These are phyloP conservation scores for Vigna reflexopilosa DNA, from an alignment of 306 rosid genomes.

Conservation along the genomic window DNA sequence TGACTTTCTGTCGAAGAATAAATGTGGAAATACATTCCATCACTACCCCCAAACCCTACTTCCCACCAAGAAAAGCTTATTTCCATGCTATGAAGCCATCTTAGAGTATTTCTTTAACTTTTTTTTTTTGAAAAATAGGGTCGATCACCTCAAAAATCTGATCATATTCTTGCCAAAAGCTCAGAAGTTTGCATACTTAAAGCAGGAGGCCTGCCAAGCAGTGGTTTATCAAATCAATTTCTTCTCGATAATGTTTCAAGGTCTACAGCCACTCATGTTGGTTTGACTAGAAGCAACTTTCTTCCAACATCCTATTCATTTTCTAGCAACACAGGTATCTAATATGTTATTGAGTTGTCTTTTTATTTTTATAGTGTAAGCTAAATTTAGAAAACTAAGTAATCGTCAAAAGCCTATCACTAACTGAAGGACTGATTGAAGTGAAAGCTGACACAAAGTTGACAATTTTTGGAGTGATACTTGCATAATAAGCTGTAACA, in stretches of 20 bases:
- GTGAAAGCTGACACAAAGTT: slow-evolving; percentile 26
- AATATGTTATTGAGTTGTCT: slow-evolving; percentile 36
- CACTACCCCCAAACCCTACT: no score
- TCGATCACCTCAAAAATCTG: slow-evolving; percentile 51
- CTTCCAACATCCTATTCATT: slow-evolving; percentile 70
- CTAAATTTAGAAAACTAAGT: slow-evolving; percentile 33
- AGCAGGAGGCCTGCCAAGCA: slow-evolving; percentile 54
- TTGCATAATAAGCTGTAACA: slow-evolving; percentile 27
- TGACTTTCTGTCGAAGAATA: no score
- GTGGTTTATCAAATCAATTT: slow-evolving; percentile 65
- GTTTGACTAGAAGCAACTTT: slow-evolving; percentile 67
- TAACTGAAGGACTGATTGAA: slow-evolving; percentile 27
- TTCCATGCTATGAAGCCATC: no score
- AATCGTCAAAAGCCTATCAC: slow-evolving; percentile 11
- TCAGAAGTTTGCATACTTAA: slow-evolving; percentile 59
- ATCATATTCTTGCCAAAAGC: slow-evolving; percentile 57
- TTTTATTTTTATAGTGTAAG: slow-evolving; percentile 28
- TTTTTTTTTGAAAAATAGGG: slow-evolving; percentile 55
- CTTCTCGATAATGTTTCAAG: slow-evolving; percentile 65
- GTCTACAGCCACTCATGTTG: slow-evolving; percentile 67
- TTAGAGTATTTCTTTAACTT: neutral
- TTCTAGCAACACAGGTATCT: slow-evolving; percentile 76
- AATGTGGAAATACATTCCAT: no score
- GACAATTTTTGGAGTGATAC: slow-evolving; percentile 14
- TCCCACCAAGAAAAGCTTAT: no score